phyloP scores from a whole-genome alignment of 2,329 filamentous ascomycete genomes.

The Arthrobotrys conoides region DNA sequence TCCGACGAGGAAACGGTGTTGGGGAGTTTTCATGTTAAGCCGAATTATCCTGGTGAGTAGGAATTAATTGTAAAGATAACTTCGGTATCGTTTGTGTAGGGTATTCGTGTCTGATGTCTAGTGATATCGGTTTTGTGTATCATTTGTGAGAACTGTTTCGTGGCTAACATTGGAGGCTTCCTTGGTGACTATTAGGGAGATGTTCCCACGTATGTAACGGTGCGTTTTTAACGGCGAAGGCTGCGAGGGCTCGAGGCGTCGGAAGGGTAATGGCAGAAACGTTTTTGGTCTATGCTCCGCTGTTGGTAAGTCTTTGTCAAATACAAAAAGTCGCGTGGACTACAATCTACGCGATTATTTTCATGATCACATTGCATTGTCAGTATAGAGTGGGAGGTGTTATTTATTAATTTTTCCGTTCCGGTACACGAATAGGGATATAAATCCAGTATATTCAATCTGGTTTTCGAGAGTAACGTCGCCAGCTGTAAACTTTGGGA shows the following conservation, averaged over 20 bases:
- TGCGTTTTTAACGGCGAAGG: constrained; percentile 81
- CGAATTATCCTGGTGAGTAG: constrained; percentile 56
- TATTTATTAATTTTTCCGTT: neutral
- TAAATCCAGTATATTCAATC: constrained; percentile 81
- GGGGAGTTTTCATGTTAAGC: constrained; percentile 54
- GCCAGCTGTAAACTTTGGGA: constrained; percentile 81
- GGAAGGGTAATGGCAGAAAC: constrained; percentile 82
- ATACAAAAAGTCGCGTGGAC: neutral
- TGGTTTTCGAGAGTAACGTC: constrained; percentile 82
- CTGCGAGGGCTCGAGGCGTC: constrained; percentile 80
- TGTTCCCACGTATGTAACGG: constrained; percentile 84
- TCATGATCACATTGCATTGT: neutral
- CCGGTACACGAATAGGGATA: constrained; percentile 70
- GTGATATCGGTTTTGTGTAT: too few species aligned
- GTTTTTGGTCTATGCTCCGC: constrained; percentile 82
- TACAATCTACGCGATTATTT: neutral
- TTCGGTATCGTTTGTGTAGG: too few species aligned
- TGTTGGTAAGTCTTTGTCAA: constrained; percentile 68
- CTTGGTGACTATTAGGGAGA: constrained; percentile 67
- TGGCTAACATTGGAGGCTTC: neutral
- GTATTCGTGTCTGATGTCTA: too few species aligned
- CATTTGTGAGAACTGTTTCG: neutral
- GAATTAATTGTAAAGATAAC: too few species aligned
- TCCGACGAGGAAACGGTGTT: constrained; percentile 76
- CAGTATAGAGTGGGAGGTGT: neutral